Conservation (phyloP, 179 eudicot genomes). For the Amaranthus tricolor region DNA sequence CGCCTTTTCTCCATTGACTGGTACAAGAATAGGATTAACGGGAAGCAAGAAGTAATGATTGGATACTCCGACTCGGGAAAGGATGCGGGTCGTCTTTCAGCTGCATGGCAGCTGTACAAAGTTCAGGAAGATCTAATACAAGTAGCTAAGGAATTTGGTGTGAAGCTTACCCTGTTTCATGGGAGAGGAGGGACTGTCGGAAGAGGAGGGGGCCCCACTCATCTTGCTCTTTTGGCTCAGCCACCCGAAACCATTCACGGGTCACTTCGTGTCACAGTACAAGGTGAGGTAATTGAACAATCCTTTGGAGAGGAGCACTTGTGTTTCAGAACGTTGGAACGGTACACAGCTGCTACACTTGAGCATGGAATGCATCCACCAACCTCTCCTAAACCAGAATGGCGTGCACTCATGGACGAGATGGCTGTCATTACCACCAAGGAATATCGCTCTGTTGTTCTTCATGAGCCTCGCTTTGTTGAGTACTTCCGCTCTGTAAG, state of each 20-base stretch:
- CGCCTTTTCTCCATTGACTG: conserved; percentile 82
- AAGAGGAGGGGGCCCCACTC: conserved; percentile 95
- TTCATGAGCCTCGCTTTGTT: conserved; percentile 84
- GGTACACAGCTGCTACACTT: conserved; percentile 86
- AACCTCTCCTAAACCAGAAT: conserved; percentile 75
- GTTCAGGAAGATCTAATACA: conserved; percentile 82
- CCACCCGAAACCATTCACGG: conserved; percentile 93
- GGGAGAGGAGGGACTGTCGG: conserved; percentile 97
- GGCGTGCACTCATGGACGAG: conserved; percentile 91
- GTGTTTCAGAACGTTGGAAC: conserved; percentile 81
- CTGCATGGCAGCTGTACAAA: conserved; percentile 92
- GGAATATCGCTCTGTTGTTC: conserved; percentile 81
- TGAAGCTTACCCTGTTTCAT: conserved; percentile 90
- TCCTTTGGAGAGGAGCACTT: conserved; percentile 91
- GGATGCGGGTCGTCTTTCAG: conserved; percentile 90
- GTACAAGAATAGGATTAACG: conserved; percentile 69
- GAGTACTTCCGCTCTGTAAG: conserved; percentile 91
- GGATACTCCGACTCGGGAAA: conserved; percentile 97
- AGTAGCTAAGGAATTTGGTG: conserved; percentile 75
- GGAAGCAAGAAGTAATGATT: conserved; percentile 95
- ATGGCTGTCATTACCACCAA: conserved; percentile 78
- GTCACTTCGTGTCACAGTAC: conserved; percentile 85
- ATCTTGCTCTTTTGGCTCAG: conserved; percentile 87
- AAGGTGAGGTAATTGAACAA: conserved; percentile 92
- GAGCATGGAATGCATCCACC: conserved; percentile 95